phyloP scores from a whole-genome alignment of 306 rosid species.

The Alnus rubra region DNA sequence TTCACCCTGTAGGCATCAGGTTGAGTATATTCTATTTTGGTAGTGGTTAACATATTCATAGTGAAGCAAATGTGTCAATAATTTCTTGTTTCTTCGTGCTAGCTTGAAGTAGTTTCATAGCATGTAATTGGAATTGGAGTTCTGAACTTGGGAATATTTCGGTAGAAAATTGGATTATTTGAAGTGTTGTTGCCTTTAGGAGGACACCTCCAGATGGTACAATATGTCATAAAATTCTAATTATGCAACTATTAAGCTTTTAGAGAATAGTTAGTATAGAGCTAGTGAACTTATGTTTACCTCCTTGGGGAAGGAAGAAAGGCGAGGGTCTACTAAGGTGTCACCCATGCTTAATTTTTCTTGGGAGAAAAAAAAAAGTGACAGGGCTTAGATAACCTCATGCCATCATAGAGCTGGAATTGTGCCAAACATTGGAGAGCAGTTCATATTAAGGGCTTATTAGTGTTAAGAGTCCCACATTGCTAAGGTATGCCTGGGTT shows the following conservation, averaged over 20 bases:
- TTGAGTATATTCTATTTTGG: not conserved
- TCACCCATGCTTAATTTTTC: not conserved
- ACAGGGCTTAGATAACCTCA: not conserved
- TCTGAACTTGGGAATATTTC: not conserved
- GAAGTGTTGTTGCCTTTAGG: not conserved
- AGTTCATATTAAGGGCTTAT: not conserved
- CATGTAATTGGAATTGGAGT: not conserved
- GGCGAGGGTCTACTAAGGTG: not conserved
- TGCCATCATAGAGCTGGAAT: not conserved
- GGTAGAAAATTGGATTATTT: not conserved
- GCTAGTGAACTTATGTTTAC: not conserved
- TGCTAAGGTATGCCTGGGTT: too few relatives aligned
- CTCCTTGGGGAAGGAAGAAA: not conserved
- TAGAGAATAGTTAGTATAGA: not conserved
- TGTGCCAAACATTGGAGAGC: not conserved
- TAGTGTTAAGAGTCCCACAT: too few relatives aligned
- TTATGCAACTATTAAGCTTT: not conserved
- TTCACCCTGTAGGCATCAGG: not conserved
- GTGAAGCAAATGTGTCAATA: not conserved
- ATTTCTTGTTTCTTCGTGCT: not conserved
- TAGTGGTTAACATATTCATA: not conserved
- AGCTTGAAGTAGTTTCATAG: not conserved
- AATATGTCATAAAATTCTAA: too few relatives aligned
- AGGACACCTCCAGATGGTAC: not conserved
- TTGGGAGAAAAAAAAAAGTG: not conserved